These are phyloP conservation scores for Corniculantispora saksenae DNA, from an alignment of 2,329 filamentous ascomycete species.

Conservation along the genomic window DNA sequence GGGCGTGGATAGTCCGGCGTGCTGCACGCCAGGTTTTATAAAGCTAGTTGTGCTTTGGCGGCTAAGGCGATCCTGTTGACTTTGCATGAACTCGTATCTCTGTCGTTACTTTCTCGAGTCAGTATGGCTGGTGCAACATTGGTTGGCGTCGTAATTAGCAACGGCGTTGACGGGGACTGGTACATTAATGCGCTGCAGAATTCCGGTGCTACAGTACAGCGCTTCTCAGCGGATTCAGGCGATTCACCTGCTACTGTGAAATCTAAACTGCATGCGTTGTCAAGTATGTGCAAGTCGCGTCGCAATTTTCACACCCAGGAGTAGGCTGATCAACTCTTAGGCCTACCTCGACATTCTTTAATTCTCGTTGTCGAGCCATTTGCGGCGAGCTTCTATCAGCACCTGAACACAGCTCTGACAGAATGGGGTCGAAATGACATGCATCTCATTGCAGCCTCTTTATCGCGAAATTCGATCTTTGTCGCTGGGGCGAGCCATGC, in stretches of 20 bases:
- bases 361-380: background rate
- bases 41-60: background rate
- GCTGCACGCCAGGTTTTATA: background rate
- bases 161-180: background rate
- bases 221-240: background rate
- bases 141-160: background rate
- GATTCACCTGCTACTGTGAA: background rate
- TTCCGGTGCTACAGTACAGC: background rate
- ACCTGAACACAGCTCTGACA: background rate
- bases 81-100: background rate
- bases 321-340: background rate
- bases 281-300: background rate
- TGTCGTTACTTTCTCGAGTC: background rate
- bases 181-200: background rate
- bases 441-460: background rate
- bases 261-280: background rate
- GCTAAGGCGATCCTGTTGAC: background rate
- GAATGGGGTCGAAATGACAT: background rate
- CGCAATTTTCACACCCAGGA: background rate
- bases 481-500: background rate
- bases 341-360: background rate
- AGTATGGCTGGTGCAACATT: background rate
- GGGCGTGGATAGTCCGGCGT: background rate
- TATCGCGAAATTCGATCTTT: background rate
- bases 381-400: background rate